These are phyloP conservation scores for Penicillium cataractarum DNA, from an alignment of 495 filamentous ascomycete genomes.

Conservation along the genomic window DNA sequence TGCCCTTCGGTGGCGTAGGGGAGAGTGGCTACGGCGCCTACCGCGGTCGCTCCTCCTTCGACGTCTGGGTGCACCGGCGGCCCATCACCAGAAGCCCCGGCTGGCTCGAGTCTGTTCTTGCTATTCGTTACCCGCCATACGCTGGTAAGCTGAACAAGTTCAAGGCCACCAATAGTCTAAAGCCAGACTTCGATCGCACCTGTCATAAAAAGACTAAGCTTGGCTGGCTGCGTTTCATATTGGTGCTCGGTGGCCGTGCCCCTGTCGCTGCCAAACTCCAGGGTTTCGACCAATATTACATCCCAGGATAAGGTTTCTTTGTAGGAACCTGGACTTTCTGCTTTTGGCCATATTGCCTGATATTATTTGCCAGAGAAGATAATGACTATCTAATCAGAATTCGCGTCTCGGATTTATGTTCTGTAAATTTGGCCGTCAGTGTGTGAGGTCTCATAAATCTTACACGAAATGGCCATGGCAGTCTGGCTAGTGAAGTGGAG, in stretches of 20 bases:
- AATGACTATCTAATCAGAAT: constrained; percentile 1
- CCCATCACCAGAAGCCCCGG: constrained; percentile 72
- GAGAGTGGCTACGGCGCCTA: constrained; percentile 83
- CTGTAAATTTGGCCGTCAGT: background rate
- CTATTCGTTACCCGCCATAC: constrained; percentile 83
- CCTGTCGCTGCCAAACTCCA: constrained; percentile 34
- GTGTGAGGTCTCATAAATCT: background rate
- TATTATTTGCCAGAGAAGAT: constrained; percentile 3
- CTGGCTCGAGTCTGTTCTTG: constrained; percentile 79
- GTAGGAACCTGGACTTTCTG: background rate
- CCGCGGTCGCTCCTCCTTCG: constrained; percentile 80
- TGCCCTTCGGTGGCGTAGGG: constrained; percentile 91
- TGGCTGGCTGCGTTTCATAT: constrained; percentile 47
- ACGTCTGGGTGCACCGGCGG: constrained; percentile 80
- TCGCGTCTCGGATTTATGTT: constrained; percentile 1
- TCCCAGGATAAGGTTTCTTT: background rate
- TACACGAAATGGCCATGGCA: background rate
- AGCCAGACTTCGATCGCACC: constrained; percentile 83
- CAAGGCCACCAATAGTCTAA: constrained; percentile 55
- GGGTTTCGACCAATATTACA: background rate
- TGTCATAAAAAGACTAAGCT: constrained; percentile 61
- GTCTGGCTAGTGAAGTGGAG: constrained; percentile 1
- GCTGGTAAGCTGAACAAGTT: constrained; percentile 62
- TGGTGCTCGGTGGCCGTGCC: constrained; percentile 52
- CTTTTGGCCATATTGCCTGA: background rate